Evolutionary conservation across 371 early-diverging fungal genomes (phyloP).

Genomic region (Apophysomyces trapeziformis): DNA sequence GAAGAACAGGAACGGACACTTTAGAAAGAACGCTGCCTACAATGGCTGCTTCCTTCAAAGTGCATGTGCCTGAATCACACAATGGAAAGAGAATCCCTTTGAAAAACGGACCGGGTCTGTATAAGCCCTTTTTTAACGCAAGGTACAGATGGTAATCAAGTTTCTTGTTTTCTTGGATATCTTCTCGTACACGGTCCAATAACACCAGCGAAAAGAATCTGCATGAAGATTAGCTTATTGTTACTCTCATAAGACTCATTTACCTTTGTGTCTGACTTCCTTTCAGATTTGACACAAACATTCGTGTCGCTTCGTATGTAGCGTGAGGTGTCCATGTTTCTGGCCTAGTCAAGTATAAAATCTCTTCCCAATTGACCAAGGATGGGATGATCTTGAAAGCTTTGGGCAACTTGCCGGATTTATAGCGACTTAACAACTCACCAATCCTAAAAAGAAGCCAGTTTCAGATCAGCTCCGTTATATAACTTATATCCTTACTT

Average conservation of each 20-base stretch:
- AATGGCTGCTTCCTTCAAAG: conserved; percentile 97
- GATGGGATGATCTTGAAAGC: conserved; percentile 98
- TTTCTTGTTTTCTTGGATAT: conserved; percentile 94
- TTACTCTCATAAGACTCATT: background rate
- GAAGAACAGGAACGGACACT: conserved; percentile 93
- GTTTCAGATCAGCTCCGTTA: background rate
- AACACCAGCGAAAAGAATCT: conserved; percentile 85
- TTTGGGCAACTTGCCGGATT: conserved; percentile 95
- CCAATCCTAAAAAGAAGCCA: conserved; percentile 70
- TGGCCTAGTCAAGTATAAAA: conserved; percentile 90
- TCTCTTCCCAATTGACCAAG: conserved; percentile 95
- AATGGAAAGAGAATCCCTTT: conserved; percentile 97
- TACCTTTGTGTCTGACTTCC: conserved; percentile 88
- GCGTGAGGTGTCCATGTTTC: conserved; percentile 97
- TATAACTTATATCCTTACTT: conserved; percentile 59
- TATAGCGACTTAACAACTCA: conserved; percentile 87
- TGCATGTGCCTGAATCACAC: conserved; percentile 93
- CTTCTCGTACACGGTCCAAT: conserved; percentile 90
- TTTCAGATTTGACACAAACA: conserved; percentile 95
- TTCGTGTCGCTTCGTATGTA: conserved; percentile 92
- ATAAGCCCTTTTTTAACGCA: conserved; percentile 95
- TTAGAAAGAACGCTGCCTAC: conserved; percentile 90
- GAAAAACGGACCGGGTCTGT: conserved; percentile 97
- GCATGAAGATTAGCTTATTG: conserved; percentile 70
- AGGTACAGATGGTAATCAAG: conserved; percentile 95